Conservation (phyloP, 2,329 filamentous ascomycete genomes). For the Aspergillus tamarii region DNA sequence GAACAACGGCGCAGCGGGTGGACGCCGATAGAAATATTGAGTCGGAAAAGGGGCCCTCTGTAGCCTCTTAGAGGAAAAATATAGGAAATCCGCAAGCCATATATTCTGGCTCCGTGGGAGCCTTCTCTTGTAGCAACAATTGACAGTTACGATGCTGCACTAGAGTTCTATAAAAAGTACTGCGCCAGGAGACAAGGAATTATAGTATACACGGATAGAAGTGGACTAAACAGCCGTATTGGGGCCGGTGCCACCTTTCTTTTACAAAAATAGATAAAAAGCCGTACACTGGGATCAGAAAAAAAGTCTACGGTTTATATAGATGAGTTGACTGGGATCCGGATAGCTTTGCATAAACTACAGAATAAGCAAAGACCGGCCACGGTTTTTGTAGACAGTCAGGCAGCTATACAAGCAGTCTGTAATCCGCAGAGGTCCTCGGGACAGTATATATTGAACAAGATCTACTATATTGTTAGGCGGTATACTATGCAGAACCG, state of each 20-base stretch:
- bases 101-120: background rate
- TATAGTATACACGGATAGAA: too few species aligned
- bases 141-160: too few species aligned
- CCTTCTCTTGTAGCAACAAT: too few species aligned
- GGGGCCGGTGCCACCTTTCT: too few species aligned
- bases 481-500: background rate
- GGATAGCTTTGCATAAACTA: too few species aligned
- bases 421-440: background rate
- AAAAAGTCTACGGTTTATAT: too few species aligned
- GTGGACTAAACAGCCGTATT: too few species aligned
- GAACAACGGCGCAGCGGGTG: background rate
- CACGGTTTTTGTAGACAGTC: background rate
- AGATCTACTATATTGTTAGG: background rate
- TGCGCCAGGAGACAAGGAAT: too few species aligned
- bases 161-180: too few species aligned
- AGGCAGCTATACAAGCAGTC: background rate
- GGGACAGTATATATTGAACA: background rate
- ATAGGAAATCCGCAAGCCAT: background rate
- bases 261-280: fast-evolving
- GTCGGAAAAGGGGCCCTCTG: too few species aligned
- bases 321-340: too few species aligned
- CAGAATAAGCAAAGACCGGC: fast-evolving
- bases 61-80: too few species aligned
- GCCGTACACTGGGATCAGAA: fast-evolving
- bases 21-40: background rate